Conservation (phyloP, 352 stramenopile genomes). For the Globisporangium nunn region DNA sequence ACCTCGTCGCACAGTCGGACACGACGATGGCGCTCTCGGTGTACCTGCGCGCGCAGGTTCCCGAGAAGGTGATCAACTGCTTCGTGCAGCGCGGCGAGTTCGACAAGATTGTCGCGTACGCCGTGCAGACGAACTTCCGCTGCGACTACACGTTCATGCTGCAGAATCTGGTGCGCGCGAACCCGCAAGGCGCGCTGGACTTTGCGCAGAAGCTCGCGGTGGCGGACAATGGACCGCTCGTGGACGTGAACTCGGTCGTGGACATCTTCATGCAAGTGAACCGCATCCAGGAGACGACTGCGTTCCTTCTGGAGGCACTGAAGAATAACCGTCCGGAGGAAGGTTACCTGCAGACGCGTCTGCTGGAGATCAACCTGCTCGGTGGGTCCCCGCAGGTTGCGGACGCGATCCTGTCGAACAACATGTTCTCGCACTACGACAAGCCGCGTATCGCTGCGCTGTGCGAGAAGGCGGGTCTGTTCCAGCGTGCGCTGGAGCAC, state of each 20-base stretch:
- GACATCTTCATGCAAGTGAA: constrained; percentile 99
- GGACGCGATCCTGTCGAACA: constrained; percentile 98
- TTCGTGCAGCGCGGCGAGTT: constrained; percentile 99
- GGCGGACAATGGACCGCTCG: constrained; percentile 90
- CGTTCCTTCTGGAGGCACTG: constrained; percentile 98
- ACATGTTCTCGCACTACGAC: constrained; percentile 99
- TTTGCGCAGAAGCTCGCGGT: constrained; percentile 98
- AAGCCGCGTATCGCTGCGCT: constrained; percentile 95
- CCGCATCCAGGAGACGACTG: constrained; percentile 98
- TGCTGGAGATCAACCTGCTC: constrained; percentile 99
- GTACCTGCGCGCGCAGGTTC: constrained; percentile 96
- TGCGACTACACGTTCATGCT: constrained; percentile 99
- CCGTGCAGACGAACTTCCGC: constrained; percentile 94
- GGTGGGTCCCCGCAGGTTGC: constrained; percentile 97
- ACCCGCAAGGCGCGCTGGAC: constrained; percentile 96
- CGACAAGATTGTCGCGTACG: constrained; percentile 98
- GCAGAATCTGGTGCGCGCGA: constrained; percentile 97
- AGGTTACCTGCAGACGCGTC: constrained; percentile 98
- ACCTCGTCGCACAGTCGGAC: constrained; percentile 94
- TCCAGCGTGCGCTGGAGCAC: constrained; percentile 98
- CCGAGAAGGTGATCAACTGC: constrained; percentile 99
- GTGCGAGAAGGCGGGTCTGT: constrained; percentile 97
- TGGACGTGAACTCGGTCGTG: constrained; percentile 98
- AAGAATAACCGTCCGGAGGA: constrained; percentile 99
- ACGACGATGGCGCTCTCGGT: constrained; percentile 98